Conservation (phyloP, 805 yeast species). For the Cyberlindnera japonica region DNA sequence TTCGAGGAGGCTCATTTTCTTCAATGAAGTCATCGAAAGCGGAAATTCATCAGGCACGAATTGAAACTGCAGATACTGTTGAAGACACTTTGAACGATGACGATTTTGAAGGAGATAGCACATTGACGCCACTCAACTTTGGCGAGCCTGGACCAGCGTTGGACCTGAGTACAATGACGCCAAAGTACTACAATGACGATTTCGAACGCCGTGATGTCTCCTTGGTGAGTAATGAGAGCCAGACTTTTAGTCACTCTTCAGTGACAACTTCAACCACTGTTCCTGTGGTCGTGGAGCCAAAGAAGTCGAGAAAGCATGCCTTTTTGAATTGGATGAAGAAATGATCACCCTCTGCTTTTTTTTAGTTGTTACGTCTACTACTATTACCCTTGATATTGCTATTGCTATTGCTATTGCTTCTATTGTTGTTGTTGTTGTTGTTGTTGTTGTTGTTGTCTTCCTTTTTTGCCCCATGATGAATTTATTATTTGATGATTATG, state of each 20-base stretch:
- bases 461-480: not conserved
- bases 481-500: not conserved
- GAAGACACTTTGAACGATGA: conserved; percentile 7
- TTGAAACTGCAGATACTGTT: not conserved
- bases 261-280: not conserved
- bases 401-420: not conserved
- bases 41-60: not conserved
- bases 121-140: conserved; percentile 25
- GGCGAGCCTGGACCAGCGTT: conserved; percentile 30
- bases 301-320: conserved; percentile 9
- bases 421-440: not conserved
- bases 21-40: conserved; percentile 6
- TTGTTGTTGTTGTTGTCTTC: too few species aligned
- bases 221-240: not conserved
- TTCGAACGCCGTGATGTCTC: conserved; percentile 40
- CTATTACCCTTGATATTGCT: too few species aligned
- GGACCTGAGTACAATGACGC: conserved; percentile 25
- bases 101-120: conserved; percentile 21
- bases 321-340: conserved; percentile 17
- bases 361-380: not conserved
- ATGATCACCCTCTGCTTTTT: conserved; percentile 4
- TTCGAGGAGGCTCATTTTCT: conserved; percentile 21
- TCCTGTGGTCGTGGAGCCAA: conserved; percentile 1
- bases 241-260: not conserved
- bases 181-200: conserved; percentile 55